These are phyloP conservation scores for Penicillium nordicum DNA, from an alignment of 2,329 filamentous ascomycete genomes.

Conservation along the genomic window DNA sequence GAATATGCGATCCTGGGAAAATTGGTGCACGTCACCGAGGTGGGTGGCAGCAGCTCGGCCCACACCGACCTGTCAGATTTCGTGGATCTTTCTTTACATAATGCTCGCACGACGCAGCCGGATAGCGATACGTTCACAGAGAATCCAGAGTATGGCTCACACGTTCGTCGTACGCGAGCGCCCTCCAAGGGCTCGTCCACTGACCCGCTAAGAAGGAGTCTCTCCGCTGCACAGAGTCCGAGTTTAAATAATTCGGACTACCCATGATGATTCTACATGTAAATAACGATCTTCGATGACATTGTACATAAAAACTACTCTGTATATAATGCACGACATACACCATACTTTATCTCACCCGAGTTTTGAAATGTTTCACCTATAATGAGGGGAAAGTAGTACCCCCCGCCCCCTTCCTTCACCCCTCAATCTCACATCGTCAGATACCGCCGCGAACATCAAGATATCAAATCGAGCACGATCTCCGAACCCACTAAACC, in stretches of 20 bases:
- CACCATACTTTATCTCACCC: background rate
- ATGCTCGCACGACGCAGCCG: slow-evolving; percentile 1
- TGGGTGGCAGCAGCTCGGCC: slow-evolving; percentile 13
- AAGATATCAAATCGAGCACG: background rate
- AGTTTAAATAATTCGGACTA: slow-evolving; percentile 6
- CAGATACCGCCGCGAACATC: slow-evolving; percentile 15
- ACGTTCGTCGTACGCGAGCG: background rate
- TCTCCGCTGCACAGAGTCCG: slow-evolving; percentile 2
- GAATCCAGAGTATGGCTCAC: slow-evolving; percentile 1
- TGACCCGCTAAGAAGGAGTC: slow-evolving; percentile 9
- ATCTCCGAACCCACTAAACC: background rate
- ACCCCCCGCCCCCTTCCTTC: background rate
- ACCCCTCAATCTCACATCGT: slow-evolving; percentile 3
- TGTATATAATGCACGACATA: slow-evolving; percentile 3
- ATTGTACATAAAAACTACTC: slow-evolving; percentile 6
- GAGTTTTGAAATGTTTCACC: background rate
- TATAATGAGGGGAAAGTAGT: slow-evolving; percentile 5
- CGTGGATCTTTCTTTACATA: slow-evolving; percentile 22
- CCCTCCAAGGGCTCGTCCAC: slow-evolving; percentile 14
- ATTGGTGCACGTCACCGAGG: slow-evolving; percentile 30
- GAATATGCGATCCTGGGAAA: slow-evolving; percentile 47
- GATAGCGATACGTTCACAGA: slow-evolving; percentile 13
- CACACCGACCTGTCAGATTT: slow-evolving; percentile 25
- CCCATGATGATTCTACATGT: slow-evolving; percentile 8
- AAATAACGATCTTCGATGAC: slow-evolving; percentile 2